Percentiles rank a stretch among this genome's conserved stretches.
Evolutionary conservation across 2,329 filamentous ascomycete species (phyloP).

Genomic region (Fusarium oxysporum): DNA sequence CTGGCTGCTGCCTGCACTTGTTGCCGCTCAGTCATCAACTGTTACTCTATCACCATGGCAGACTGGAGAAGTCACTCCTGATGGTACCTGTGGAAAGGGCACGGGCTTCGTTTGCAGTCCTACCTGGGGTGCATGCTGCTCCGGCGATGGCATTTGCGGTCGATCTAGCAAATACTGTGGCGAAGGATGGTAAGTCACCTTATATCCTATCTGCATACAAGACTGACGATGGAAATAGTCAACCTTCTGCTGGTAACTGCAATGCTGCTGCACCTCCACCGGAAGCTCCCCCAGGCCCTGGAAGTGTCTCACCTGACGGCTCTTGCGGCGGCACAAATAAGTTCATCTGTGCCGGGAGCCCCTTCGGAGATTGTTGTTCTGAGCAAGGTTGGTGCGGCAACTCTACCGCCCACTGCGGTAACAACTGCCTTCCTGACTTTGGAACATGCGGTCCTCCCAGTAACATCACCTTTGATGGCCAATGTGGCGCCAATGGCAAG

Average conservation of each 20-base stretch:
- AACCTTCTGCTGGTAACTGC: slow-evolving; percentile 6
- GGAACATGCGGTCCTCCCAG: neutral
- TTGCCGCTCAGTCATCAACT: neutral
- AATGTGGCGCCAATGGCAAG: slow-evolving; percentile 10
- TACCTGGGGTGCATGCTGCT: slow-evolving; percentile 14
- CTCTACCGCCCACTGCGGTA: slow-evolving; percentile 6
- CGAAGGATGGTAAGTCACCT: slow-evolving; percentile 8
- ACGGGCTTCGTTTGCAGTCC: slow-evolving; percentile 17
- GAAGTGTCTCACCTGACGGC: slow-evolving; percentile 7
- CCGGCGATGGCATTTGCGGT: slow-evolving; percentile 3
- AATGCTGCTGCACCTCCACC: slow-evolving; percentile 2
- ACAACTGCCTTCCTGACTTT: neutral
- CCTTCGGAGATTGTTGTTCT: slow-evolving; percentile 6
- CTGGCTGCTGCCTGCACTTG: slow-evolving; percentile 8
- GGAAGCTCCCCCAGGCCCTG: neutral
- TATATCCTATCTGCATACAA: fast-evolving
- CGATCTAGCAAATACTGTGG: slow-evolving; percentile 19
- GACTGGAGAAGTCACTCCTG: slow-evolving; percentile 5
- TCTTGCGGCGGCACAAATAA: slow-evolving; percentile 16
- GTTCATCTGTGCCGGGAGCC: neutral
- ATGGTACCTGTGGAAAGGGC: slow-evolving; percentile 2
- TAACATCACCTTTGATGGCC: neutral
- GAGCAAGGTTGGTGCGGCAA: slow-evolving; percentile 7
- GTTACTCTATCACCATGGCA: slow-evolving; percentile 3
- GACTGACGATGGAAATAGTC: neutral